These are phyloP conservation scores for Solanum aculeatissimum DNA, from an alignment of 305 asterid genomes.

Conservation along the genomic window DNA sequence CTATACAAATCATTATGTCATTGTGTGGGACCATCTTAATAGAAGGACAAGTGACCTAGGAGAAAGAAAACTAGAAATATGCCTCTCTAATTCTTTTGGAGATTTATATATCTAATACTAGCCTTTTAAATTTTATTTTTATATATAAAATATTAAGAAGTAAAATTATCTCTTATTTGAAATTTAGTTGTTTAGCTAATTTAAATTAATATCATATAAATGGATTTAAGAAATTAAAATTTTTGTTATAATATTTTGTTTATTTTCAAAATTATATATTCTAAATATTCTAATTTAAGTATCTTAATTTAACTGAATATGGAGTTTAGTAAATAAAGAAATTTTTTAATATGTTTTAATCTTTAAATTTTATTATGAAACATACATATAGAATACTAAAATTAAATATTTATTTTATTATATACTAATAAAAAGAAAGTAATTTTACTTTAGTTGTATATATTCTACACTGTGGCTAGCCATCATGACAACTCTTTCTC, in stretches of 20 bases:
- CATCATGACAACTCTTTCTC: slow-evolving; percentile 20
- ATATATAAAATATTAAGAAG: too few relatives aligned
- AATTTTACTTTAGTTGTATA: not conserved
- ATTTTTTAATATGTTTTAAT: not conserved
- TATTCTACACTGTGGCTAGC: not conserved
- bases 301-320: not conserved
- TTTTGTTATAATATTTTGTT: not conserved
- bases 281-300: too few relatives aligned
- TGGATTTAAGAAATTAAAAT: not conserved
- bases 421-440: too few relatives aligned
- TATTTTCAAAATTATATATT: not conserved
- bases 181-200: not conserved
- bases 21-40: not conserved
- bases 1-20: not conserved
- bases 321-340: not conserved
- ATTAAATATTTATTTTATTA: too few relatives aligned
- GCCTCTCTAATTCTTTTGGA: not conserved
- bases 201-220: not conserved
- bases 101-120: too few relatives aligned
- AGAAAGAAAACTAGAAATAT: not conserved
- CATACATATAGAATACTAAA: too few relatives aligned
- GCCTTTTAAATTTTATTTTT: not conserved
- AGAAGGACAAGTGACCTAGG: not conserved
- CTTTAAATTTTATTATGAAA: not conserved
- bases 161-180: not conserved